Evolutionary conservation across 2,329 filamentous ascomycete genomes (phyloP), one percentile per base, ranked within the genome.

Genomic region (Paracoccidioides brasiliensis): DNA sequence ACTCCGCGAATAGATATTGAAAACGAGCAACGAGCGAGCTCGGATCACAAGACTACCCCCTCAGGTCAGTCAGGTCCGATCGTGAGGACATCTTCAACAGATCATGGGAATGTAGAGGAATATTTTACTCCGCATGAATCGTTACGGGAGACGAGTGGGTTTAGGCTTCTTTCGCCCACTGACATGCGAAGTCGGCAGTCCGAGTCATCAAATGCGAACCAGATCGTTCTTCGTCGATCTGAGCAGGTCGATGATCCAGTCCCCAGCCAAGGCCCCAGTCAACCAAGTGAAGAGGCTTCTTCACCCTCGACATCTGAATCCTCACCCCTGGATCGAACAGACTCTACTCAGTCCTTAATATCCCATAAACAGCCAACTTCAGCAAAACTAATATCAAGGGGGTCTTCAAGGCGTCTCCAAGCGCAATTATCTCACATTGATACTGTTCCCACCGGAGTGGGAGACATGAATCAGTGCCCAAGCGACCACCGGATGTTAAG

Each of bases 291-390:
- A 14, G 10, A 15, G n/a, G 15, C 45, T 9, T 28, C 15, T 22
- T 42, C 37, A 14, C 10, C 28, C 15, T 45, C 54, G 4, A 32
- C 28, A 14, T 15, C 30, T 32, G 38, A 51, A 10, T 22, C 37
- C 32, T 3, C 48, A 44, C 22, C 32, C 37, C 3, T 38, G 14
- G 38, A 22, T 28, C 37, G 3, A 15, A 55, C 41, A 3, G 37
- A 43, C 37, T 55, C 54, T 44, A 37, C 22, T n/a, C 15, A 66
- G 5, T 64, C 67, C 8, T 61, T 74, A 42, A 57, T 72, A 54
- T 63, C 60, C 33, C 58, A 57, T 46, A 61, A 59, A 35, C 52
- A 60, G 9, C 45, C 37, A 28, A 51, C 51, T 22, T 63, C 66
- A 53, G 59, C 56, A 5, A 64, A 67, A 56, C 55, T 60, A 43